phyloP scores from a whole-genome alignment of 331 rosid genomes.

The Pyracantha coccinea region DNA sequence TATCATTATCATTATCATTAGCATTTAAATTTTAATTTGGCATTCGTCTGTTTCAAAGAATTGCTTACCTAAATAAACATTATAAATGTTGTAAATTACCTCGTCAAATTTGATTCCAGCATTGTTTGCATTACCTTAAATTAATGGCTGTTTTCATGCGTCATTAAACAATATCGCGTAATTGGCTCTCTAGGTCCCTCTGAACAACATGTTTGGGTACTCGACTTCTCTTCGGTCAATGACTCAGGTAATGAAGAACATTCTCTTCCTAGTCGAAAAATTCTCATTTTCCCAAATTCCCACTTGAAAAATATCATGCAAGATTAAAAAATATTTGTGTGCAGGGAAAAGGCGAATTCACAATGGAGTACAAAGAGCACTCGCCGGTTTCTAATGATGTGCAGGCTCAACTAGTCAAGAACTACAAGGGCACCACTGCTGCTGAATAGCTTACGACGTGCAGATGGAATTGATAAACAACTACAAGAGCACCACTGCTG shows the following conservation, averaged over 20 bases:
- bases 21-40: neutral
- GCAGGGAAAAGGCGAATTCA: slow-evolving; percentile 99
- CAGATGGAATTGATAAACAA: slow-evolving; percentile 57
- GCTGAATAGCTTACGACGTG: slow-evolving; percentile 64
- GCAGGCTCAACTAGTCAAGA: slow-evolving; percentile 64
- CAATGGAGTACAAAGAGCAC: slow-evolving; percentile 98
- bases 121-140: neutral
- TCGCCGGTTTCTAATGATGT: slow-evolving; percentile 81
- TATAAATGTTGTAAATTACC: neutral
- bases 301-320: neutral
- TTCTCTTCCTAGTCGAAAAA: neutral
- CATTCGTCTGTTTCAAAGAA: neutral
- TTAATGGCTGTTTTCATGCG: neutral
- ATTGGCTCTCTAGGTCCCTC: slow-evolving; percentile 59
- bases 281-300: neutral
- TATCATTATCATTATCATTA: neutral
- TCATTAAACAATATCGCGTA: neutral
- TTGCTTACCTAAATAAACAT: neutral
- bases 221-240: slow-evolving; percentile 90
- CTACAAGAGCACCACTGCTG: slow-evolving; percentile 57
- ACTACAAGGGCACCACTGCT: slow-evolving; percentile 59
- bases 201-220: slow-evolving; percentile 96
- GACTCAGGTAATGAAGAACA: slow-evolving; percentile 64
- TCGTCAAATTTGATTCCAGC: neutral
- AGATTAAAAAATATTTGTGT: slow-evolving; percentile 1